Conservation (phyloP, 768 basidiomycete species). For the Chalciporus pseudorubinellus region DNA sequence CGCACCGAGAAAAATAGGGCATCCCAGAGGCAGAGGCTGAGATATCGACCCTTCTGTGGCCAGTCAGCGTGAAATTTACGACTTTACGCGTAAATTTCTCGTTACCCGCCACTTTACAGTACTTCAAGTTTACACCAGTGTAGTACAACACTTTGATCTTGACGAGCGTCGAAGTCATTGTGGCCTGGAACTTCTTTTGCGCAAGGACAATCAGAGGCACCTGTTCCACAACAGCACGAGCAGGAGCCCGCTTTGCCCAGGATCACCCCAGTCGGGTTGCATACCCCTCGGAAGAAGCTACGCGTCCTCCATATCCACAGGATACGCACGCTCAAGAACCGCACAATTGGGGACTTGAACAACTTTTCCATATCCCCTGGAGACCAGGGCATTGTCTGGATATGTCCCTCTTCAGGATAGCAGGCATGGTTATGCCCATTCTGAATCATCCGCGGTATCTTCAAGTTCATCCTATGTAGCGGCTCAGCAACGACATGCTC, state of each 20-base stretch:
- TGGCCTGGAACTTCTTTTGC: constrained; percentile 22
- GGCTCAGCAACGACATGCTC: constrained; percentile 20
- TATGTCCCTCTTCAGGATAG: constrained; percentile 20
- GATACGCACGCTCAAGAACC: constrained; percentile 23
- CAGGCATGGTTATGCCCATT: constrained; percentile 18
- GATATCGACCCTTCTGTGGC: no score
- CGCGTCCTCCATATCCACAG: constrained; percentile 16
- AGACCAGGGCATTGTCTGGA: constrained; percentile 21
- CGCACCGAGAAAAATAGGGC: no score
- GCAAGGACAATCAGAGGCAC: constrained; percentile 11
- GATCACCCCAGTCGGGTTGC: constrained; percentile 15
- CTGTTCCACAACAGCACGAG: constrained; percentile 10
- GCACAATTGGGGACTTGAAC: constrained; percentile 14
- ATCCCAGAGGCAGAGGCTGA: no score
- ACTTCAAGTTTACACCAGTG: no score
- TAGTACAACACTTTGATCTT: no score
- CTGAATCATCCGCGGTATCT: constrained; percentile 13
- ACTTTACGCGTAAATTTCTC: no score
- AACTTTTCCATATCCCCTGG: constrained; percentile 9
- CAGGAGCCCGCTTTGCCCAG: constrained; percentile 12
- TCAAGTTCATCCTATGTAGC: constrained; percentile 18
- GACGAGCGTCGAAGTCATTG: no score
- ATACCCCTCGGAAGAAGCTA: constrained; percentile 14
- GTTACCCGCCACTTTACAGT: no score
- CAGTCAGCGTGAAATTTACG: no score